Percentiles rank a stretch among this genome's conserved stretches.
Evolutionary conservation across 2,329 filamentous ascomycete genomes (phyloP).

Genomic region (Arthrinium puccinioides): DNA sequence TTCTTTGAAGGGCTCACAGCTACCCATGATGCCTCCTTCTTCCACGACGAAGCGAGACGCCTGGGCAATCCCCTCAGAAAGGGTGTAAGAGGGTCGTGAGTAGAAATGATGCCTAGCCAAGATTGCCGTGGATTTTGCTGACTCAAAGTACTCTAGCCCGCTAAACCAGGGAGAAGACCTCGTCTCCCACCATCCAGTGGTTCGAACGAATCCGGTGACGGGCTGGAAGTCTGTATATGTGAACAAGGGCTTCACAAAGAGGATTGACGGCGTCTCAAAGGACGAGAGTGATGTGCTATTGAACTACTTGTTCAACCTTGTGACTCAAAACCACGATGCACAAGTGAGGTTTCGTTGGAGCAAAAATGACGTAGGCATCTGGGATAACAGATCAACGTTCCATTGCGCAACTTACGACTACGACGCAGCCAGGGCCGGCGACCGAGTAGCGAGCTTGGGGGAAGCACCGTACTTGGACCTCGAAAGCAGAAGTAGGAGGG

Average conservation of each 20-base stretch:
- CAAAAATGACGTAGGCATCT: slow-evolving; percentile 51
- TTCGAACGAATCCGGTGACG: slow-evolving; percentile 54
- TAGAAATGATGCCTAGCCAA: no score
- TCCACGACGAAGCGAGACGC: slow-evolving; percentile 39
- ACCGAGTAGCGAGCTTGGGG: slow-evolving; percentile 39
- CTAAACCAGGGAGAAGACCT: slow-evolving; percentile 49
- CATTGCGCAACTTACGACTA: slow-evolving; percentile 58
- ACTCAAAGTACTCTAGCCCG: no score
- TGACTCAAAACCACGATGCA: slow-evolving; percentile 48
- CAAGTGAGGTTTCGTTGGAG: slow-evolving; percentile 49
- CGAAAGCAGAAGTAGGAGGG: slow-evolving; percentile 31
- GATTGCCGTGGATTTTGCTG: no score
- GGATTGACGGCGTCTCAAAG: slow-evolving; percentile 46
- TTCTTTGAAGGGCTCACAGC: slow-evolving; percentile 43
- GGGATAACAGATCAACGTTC: slow-evolving; percentile 53
- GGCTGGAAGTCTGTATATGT: slow-evolving; percentile 50
- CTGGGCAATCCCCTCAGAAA: slow-evolving; percentile 38
- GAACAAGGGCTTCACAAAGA: slow-evolving; percentile 43
- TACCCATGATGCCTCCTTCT: slow-evolving; percentile 41
- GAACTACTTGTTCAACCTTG: slow-evolving; percentile 37
- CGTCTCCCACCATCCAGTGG: slow-evolving; percentile 41
- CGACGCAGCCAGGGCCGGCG: slow-evolving; percentile 33
- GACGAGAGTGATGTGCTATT: slow-evolving; percentile 47
- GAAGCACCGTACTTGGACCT: slow-evolving; percentile 40
- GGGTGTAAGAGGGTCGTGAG: slow-evolving; percentile 40